Percentiles rank a stretch among this genome's conserved stretches.
phyloP scores from a whole-genome alignment of 2,329 filamentous ascomycete species.

The Aspergillus fischeri region DNA sequence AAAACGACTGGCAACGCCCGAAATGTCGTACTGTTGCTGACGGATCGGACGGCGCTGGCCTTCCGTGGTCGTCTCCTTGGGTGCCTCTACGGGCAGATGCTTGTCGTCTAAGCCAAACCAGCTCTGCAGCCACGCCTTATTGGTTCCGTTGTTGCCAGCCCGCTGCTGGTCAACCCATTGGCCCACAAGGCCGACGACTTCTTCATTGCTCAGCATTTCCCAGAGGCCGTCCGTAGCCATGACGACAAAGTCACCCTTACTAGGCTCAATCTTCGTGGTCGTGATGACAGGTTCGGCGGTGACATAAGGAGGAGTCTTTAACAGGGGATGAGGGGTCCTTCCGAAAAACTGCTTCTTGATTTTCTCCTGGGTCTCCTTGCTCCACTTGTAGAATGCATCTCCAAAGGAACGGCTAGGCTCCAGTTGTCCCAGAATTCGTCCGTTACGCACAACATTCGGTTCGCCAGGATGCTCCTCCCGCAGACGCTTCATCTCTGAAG shows the following conservation, averaged over 20 bases:
- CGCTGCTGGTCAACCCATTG: conserved; percentile 87
- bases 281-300: conserved; percentile 94
- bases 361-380: conserved; percentile 73
- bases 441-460: conserved; percentile 79
- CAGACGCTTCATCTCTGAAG: conserved; percentile 76
- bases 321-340: conserved; percentile 66
- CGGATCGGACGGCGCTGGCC: conserved; percentile 82
- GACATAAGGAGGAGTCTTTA: conserved; percentile 93
- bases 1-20: conserved; percentile 67
- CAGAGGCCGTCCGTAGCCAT: conserved; percentile 95
- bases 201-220: conserved; percentile 99
- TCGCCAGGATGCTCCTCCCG: conserved; percentile 85
- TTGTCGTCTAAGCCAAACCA: conserved; percentile 59
- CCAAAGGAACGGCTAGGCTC: conserved; percentile 94
- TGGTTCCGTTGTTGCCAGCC: conserved; percentile 34
- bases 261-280: conserved; percentile 83
- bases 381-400: conserved; percentile 97
- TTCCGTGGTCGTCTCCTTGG: conserved; percentile 45
- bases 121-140: conserved; percentile 63
- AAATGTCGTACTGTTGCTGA: conserved; percentile 84
- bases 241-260: conserved; percentile 90
- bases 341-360: conserved; percentile 86
- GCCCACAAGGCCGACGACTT: conserved; percentile 92
- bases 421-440: conserved; percentile 83
- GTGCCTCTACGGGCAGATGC: conserved; percentile 71